Percentiles rank a stretch among this genome's conserved stretches.
phyloP scores from a whole-genome alignment of 192 early-diverging fungal genomes.

The Coemansia sp. region DNA sequence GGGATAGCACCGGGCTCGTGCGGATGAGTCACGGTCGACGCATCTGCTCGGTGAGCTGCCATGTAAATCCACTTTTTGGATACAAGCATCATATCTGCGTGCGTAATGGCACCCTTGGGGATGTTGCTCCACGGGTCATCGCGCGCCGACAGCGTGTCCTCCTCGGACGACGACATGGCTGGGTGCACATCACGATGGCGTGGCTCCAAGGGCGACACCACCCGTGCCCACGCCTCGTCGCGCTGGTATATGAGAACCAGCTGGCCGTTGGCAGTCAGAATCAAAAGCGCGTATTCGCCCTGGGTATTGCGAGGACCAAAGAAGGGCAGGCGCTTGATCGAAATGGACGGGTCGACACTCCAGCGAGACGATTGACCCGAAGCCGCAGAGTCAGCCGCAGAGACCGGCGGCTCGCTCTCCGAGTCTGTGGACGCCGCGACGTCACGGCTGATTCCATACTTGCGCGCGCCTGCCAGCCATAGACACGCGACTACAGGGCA shows the following conservation, averaged over 20 bases:
- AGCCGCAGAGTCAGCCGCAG: neutral
- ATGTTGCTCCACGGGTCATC: conserved; percentile 46
- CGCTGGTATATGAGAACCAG: conserved; percentile 48
- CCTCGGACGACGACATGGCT: no score
- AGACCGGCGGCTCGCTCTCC: neutral
- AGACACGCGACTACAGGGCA: conserved; percentile 40
- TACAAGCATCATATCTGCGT: conserved; percentile 52
- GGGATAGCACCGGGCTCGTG: conserved; percentile 40
- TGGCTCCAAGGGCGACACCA: conserved; percentile 38
- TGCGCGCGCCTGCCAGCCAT: conserved; percentile 44
- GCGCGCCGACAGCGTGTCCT: conserved; percentile 5
- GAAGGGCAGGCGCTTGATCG: conserved; percentile 41
- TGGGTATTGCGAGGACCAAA: conserved; percentile 51
- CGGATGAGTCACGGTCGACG: conserved; percentile 25
- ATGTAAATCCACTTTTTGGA: conserved; percentile 52
- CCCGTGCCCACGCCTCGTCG: conserved; percentile 41
- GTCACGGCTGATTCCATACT: conserved; percentile 44
- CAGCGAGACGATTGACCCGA: conserved; percentile 5
- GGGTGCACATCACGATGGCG: conserved; percentile 13
- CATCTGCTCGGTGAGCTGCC: conserved; percentile 36
- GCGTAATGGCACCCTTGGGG: conserved; percentile 41
- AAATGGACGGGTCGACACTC: conserved; percentile 32
- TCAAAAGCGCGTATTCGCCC: conserved; percentile 45
- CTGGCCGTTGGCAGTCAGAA: conserved; percentile 43
- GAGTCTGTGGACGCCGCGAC: neutral